A percentile compares a stretch with the other conserved stretches of the same genome.
These are phyloP conservation scores for Phytophthora podocarpi DNA, from an alignment of 352 stramenopile genomes.

Conservation along the genomic window DNA sequence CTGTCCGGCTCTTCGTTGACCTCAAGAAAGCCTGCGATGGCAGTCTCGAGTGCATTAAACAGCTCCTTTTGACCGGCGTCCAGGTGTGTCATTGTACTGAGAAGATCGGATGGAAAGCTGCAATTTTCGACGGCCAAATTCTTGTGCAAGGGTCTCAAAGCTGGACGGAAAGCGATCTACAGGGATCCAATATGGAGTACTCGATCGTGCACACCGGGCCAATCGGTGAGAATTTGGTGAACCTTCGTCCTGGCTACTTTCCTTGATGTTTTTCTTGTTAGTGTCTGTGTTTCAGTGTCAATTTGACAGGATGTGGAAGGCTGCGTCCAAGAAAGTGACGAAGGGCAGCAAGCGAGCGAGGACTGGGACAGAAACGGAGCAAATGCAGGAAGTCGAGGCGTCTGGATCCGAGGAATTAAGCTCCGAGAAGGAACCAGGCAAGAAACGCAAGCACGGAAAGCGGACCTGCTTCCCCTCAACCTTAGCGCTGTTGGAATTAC, in stretches of 20 bases:
- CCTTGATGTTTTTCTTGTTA: not conserved
- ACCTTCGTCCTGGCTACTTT: not conserved
- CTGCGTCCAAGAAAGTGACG: not conserved
- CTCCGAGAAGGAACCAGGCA: not conserved
- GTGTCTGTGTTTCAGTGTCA: conserved; percentile 11
- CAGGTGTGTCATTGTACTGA: conserved; percentile 17
- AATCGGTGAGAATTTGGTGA: conserved; percentile 7
- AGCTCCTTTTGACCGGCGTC: conserved; percentile 5
- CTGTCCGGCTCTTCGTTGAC: conserved; percentile 2
- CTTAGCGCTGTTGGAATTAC: conserved; percentile 5
- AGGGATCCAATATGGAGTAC: not conserved
- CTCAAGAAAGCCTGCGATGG: conserved; percentile 2
- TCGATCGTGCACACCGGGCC: conserved; percentile 8
- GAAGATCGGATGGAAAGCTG: conserved; percentile 10
- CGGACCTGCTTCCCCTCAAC: conserved; percentile 6
- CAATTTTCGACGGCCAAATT: conserved; percentile 19
- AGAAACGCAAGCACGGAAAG: conserved; percentile 4
- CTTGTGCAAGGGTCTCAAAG: conserved; percentile 15
- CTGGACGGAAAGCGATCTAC: not conserved
- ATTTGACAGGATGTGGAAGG: conserved; percentile 19
- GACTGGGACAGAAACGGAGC: not conserved
- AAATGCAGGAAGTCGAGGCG: not conserved
- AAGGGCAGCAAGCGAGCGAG: not conserved
- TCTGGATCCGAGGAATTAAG: not conserved
- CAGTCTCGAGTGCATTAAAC: conserved; percentile 2